These are phyloP conservation scores for Xylaria digitata DNA, from an alignment of 2,329 filamentous ascomycete species.

Conservation along the genomic window DNA sequence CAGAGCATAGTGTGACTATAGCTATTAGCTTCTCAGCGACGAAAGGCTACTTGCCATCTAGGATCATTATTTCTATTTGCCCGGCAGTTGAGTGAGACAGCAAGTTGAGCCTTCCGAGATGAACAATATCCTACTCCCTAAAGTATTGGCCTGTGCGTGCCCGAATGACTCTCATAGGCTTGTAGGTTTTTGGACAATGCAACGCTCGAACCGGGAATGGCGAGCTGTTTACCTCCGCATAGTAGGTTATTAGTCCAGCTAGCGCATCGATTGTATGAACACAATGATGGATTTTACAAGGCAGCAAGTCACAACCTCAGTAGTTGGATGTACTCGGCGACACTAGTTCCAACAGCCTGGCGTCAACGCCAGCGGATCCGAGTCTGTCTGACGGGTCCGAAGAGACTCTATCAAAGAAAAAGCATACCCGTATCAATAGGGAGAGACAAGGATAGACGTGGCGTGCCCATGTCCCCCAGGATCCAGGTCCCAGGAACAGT, in stretches of 20 bases:
- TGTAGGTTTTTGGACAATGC: background rate
- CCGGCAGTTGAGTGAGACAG: conserved; percentile 14
- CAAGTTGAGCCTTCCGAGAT: background rate
- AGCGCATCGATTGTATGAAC: background rate
- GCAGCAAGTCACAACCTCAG: background rate
- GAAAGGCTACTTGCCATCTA: background rate
- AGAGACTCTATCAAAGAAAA: conserved; percentile 14
- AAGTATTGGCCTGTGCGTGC: conserved; percentile 12
- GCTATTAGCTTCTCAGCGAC: background rate
- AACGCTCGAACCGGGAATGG: conserved; percentile 6
- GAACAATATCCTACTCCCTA: background rate
- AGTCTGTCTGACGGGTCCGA: conserved; percentile 30
- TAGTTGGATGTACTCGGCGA: background rate
- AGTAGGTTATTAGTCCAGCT: background rate
- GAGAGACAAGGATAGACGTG: conserved; percentile 36
- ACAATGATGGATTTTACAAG: background rate
- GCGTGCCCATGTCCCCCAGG: conserved; percentile 26
- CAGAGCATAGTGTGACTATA: conserved; percentile 6
- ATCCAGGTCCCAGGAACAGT: conserved; percentile 36
- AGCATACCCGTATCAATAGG: conserved; percentile 28
- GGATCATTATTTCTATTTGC: background rate
- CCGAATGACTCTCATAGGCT: conserved; percentile 5
- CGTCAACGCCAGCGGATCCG: conserved; percentile 22
- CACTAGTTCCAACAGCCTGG: conserved; percentile 14
- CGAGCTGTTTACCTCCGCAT: background rate